Evolutionary conservation across 2,329 filamentous ascomycete species (phyloP).

Genomic region (Aspergillus fischeri): DNA sequence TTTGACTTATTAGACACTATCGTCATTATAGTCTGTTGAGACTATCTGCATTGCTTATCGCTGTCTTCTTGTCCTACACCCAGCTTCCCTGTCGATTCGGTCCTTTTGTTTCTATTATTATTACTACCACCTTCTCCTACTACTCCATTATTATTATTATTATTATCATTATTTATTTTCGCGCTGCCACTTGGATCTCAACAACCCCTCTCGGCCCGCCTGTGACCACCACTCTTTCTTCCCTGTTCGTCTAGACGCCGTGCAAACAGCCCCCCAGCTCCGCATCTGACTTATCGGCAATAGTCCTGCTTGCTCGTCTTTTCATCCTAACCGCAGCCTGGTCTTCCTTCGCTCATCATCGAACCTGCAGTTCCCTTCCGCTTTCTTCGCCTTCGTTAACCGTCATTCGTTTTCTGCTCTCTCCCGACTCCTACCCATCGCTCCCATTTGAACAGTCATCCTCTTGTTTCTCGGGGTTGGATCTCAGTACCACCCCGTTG

Average conservation of each 20-base stretch:
- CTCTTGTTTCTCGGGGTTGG: constrained; percentile 4
- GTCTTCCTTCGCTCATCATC: background rate
- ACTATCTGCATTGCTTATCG: background rate
- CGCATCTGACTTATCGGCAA: constrained; percentile 2
- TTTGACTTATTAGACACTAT: background rate
- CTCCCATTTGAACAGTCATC: background rate
- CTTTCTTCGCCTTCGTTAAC: background rate
- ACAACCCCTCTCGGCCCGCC: constrained; percentile 18
- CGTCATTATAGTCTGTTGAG: background rate
- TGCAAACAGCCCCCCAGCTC: constrained; percentile 19
- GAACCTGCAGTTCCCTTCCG: background rate
- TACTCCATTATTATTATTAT: constrained; percentile 8
- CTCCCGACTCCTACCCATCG: background rate
- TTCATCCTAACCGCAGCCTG: background rate
- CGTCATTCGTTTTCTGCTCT: constrained; percentile 1
- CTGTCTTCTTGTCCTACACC: background rate
- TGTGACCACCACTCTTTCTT: constrained; percentile 9
- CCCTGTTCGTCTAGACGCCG: constrained; percentile 17
- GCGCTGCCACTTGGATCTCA: constrained; percentile 14
- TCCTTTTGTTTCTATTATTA: background rate
- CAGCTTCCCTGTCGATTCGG: background rate
- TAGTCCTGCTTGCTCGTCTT: constrained; percentile 4
- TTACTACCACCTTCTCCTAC: background rate
- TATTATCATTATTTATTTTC: constrained; percentile 3
- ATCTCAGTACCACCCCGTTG: constrained; percentile 13